Evolutionary conservation across 140 eudicot species (phyloP), one percentile per base, ranked within the genome.

Genomic region (Flaveria floridana): DNA sequence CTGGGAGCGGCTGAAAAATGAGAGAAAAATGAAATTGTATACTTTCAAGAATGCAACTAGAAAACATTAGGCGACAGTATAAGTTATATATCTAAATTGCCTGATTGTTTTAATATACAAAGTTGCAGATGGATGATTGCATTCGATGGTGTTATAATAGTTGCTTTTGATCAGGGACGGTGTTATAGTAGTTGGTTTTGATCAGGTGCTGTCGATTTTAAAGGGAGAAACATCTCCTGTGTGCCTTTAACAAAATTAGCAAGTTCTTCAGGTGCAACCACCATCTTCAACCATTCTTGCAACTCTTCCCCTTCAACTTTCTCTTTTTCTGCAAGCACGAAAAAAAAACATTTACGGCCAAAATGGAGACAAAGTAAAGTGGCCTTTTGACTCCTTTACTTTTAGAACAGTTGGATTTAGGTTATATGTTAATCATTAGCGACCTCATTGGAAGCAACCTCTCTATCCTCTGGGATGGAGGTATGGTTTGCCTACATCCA

Each of bases 251-350:
- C 82, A 68, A 94, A 94, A 69, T 82, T 77, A 14, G 88, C 77
- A 70, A 94, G 97, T 76, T 94, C 99, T 28, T 82, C 84, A 1
- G 97, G 97, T 3, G 97, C 96, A 59, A 94, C 97, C 76, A 94
- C 99, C 89, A 83, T 7, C 65, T 90, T 90, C 75, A 94, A 84
- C 99, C 99, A 94, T 78, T 90, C 85, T 50, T 88, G 96, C 59
- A 94, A 85, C 79, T 90, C 96, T 77, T 90, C 97, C 12, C 99
- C 99, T 79, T 94, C 99, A 71, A 90, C 97, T 72, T 90, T 94
- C 88, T 94, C 97, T 46, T 90, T 90, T 21, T 82, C 99, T 94
- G 78, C 16, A 80, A 47, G 23, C 52, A 48, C 23, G 5, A 30
- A n/a, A 11, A 72, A 6, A 18, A 59, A 48, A 61, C 21, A 19